phyloP scores from a whole-genome alignment of 73 alveolate genomes.

The Paramecium sexaurelia region DNA sequence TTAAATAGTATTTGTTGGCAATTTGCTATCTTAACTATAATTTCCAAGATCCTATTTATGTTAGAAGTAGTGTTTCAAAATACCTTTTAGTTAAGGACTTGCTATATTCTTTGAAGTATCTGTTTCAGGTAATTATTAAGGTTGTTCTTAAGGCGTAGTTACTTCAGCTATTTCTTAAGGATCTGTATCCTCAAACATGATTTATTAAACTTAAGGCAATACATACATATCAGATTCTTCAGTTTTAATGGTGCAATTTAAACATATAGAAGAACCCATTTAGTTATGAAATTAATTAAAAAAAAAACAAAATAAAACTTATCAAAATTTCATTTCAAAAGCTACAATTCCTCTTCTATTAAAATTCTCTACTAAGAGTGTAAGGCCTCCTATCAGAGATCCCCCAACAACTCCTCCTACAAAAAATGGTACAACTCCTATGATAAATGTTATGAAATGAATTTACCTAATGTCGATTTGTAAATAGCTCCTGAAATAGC shows the following conservation, averaged over 20 bases:
- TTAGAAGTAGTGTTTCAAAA: background rate
- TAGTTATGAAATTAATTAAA: slow-evolving; percentile 23
- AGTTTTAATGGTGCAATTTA: background rate
- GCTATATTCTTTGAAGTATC: background rate
- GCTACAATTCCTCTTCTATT: slow-evolving; percentile 7
- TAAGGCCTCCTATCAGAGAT: slow-evolving; percentile 49
- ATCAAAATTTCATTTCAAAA: slow-evolving; percentile 39
- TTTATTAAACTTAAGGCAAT: background rate
- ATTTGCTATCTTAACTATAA: background rate
- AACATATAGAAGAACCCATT: slow-evolving; percentile 17
- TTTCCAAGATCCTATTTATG: background rate
- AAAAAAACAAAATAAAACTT: background rate
- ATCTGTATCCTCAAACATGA: background rate
- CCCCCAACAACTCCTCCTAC: slow-evolving; percentile 59
- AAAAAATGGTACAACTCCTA: slow-evolving; percentile 58
- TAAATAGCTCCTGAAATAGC: slow-evolving; percentile 59
- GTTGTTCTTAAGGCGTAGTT: background rate
- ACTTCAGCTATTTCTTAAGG: background rate
- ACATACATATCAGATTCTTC: background rate
- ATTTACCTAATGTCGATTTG: slow-evolving; percentile 33
- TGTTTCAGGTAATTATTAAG: background rate
- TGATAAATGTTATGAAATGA: background rate
- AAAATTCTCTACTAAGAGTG: slow-evolving; percentile 28
- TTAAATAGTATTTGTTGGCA: background rate
- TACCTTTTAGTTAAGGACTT: background rate